phyloP scores from a whole-genome alignment of 2,329 filamentous ascomycete species.

The Diaporthe batatas region DNA sequence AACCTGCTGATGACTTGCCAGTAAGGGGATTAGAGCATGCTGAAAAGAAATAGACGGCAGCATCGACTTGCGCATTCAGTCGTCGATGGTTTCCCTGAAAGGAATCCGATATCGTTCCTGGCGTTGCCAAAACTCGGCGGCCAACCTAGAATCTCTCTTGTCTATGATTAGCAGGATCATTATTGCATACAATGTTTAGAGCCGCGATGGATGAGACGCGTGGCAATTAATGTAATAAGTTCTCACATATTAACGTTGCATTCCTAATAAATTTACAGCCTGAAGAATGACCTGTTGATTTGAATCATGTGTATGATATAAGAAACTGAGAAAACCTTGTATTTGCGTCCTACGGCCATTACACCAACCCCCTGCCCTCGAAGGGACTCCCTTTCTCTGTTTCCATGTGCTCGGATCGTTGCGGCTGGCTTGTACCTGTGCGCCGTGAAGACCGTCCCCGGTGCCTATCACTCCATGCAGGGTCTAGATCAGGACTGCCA shows the following conservation, averaged over 20 bases:
- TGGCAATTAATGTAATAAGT: too few relatives aligned
- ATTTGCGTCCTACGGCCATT: too few relatives aligned
- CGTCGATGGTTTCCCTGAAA: background rate
- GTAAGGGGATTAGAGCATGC: background rate
- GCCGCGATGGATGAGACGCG: background rate
- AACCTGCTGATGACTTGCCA: slow-evolving; percentile 12
- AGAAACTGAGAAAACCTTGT: too few relatives aligned
- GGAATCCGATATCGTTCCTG: background rate
- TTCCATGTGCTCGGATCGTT: background rate
- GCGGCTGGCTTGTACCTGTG: background rate
- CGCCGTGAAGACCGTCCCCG: background rate
- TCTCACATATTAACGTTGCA: too few relatives aligned
- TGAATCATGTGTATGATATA: too few relatives aligned
- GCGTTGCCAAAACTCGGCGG: background rate
- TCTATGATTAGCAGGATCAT: background rate
- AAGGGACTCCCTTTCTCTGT: background rate
- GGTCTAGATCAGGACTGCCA: background rate
- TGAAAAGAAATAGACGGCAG: background rate
- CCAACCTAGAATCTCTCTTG: background rate
- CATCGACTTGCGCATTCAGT: background rate
- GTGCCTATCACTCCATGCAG: background rate
- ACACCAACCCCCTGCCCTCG: too few relatives aligned
- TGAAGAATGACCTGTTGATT: too few relatives aligned
- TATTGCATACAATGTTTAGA: background rate
- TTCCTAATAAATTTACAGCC: too few relatives aligned